Conservation (phyloP, 139 green algal species). For the Chlamydomonas applanata region DNA sequence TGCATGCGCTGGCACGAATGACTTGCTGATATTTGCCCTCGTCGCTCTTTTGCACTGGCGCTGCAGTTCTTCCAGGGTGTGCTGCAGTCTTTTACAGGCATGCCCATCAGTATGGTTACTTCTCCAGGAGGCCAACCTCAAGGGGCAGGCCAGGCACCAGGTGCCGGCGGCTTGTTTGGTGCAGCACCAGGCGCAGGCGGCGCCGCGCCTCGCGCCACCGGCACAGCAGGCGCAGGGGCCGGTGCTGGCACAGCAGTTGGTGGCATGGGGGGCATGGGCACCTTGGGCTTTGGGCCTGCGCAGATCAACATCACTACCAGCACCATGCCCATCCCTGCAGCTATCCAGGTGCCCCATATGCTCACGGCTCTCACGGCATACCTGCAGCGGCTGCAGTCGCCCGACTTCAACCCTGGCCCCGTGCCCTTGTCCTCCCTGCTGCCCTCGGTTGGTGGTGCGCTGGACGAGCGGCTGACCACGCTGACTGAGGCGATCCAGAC, state of each 20-base stretch:
- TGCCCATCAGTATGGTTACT: neutral
- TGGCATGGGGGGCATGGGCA: neutral
- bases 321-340: too few relatives aligned
- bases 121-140: too few relatives aligned
- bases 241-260: neutral
- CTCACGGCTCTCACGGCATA: conserved; percentile 8
- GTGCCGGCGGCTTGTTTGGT: too few relatives aligned
- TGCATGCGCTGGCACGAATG: neutral
- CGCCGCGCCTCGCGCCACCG: neutral
- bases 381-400: conserved; percentile 11
- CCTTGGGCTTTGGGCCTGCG: too few relatives aligned
- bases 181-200: too few relatives aligned
- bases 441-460: neutral
- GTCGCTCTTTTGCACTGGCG: neutral
- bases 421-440: conserved; percentile 13
- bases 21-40: neutral
- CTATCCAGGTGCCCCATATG: conserved; percentile 14
- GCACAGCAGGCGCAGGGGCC: neutral
- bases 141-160: too few relatives aligned
- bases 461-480: neutral
- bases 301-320: too few relatives aligned
- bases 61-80: conserved; percentile 28
- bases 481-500: conserved; percentile 17
- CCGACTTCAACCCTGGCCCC: conserved; percentile 12
- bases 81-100: conserved; percentile 9